These are phyloP conservation scores for Sindora glabra DNA, from an alignment of 306 rosid genomes.

Conservation along the genomic window DNA sequence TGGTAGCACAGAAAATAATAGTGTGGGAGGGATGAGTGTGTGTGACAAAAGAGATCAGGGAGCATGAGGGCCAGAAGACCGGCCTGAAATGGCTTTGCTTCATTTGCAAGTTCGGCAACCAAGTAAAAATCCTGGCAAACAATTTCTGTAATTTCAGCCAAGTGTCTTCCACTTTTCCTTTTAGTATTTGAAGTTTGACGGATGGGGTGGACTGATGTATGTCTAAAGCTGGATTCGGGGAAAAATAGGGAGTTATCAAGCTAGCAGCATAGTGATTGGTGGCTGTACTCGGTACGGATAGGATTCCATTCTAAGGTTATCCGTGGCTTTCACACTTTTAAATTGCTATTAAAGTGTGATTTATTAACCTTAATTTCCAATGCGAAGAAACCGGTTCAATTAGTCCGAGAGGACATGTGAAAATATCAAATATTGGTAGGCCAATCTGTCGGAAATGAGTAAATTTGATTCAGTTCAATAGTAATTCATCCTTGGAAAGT, in stretches of 20 bases:
- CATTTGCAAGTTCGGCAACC: constrained; percentile 35
- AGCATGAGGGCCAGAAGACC: constrained; percentile 6
- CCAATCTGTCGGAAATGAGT: too few relatives aligned
- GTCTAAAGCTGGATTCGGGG: not conserved
- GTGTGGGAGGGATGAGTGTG: constrained; percentile 11
- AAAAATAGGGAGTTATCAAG: not conserved
- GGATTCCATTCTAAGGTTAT: too few relatives aligned
- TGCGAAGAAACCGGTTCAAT: too few relatives aligned
- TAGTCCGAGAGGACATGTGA: too few relatives aligned
- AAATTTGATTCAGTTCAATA: too few relatives aligned
- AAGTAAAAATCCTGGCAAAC: not conserved
- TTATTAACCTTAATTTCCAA: too few relatives aligned
- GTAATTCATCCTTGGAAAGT: too few relatives aligned
- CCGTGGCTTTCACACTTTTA: too few relatives aligned
- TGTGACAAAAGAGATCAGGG: constrained; percentile 34
- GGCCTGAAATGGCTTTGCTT: constrained; percentile 46
- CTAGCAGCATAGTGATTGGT: too few relatives aligned
- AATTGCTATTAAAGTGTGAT: too few relatives aligned
- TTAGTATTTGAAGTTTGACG: not conserved
- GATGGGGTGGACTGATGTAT: not conserved
- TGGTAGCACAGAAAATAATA: not conserved
- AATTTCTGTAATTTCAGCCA: not conserved
- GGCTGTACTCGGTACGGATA: not conserved
- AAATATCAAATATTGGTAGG: too few relatives aligned
- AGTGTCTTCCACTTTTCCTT: too few relatives aligned